phyloP scores from a whole-genome alignment of 441 rosid genomes.

The Sinapis alba region DNA sequence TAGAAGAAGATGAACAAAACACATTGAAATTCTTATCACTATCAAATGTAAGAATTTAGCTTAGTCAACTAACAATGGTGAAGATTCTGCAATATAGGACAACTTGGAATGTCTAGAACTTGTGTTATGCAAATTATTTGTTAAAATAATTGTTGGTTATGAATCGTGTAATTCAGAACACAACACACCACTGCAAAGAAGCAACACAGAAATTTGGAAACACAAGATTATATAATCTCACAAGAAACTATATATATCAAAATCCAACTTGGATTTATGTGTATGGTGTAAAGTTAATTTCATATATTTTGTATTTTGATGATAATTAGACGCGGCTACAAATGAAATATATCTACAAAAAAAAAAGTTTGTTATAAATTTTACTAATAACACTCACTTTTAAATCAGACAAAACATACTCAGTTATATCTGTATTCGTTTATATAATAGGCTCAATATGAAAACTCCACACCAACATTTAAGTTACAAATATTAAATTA shows the following conservation, averaged over 20 bases:
- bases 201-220: neutral
- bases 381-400: neutral
- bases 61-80: neutral
- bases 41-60: neutral
- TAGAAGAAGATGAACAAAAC: neutral
- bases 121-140: neutral
- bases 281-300: neutral
- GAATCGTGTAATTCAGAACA: neutral
- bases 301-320: neutral
- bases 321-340: neutral
- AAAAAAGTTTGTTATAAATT: no score
- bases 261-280: neutral
- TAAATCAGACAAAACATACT: neutral
- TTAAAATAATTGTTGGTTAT: neutral
- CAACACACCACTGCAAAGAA: neutral
- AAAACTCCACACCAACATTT: neutral
- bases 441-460: neutral
- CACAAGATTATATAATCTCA: neutral
- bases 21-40: neutral
- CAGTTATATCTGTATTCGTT: neutral
- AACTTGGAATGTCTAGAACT: neutral
- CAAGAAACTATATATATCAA: neutral
- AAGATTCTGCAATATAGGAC: neutral
- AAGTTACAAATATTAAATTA: neutral
- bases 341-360: no score